Evolutionary conservation across 306 rosid genomes (phyloP).

Genomic region (Cajanus cajan): DNA sequence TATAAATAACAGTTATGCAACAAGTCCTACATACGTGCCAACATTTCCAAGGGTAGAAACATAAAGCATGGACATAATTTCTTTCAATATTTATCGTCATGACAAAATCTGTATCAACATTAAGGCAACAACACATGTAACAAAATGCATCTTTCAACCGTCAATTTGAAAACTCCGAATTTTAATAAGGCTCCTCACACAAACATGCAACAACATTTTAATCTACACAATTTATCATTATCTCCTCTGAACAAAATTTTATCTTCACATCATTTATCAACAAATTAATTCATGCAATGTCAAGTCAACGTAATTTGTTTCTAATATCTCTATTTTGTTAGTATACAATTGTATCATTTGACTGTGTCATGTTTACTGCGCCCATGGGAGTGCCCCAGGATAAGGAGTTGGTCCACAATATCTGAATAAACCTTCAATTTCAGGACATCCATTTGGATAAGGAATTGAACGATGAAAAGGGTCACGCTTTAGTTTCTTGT

Average conservation of each 20-base stretch:
- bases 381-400: conserved; percentile 78
- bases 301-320: neutral
- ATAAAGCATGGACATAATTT: neutral
- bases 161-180: neutral
- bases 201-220: conserved; percentile 13
- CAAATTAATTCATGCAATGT: neutral
- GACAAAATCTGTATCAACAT: neutral
- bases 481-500: conserved; percentile 75
- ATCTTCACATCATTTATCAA: conserved; percentile 2
- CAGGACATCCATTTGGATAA: conserved; percentile 90
- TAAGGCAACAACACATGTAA: neutral
- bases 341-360: conserved; percentile 15
- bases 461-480: conserved; percentile 93
- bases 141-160: neutral
- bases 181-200: neutral
- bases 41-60: neutral
- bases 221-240: conserved; percentile 10
- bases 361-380: neutral
- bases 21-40: neutral
- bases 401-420: conserved; percentile 75
- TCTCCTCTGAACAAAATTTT: conserved; percentile 19
- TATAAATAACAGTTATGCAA: neutral
- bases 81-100: neutral
- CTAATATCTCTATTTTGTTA: conserved; percentile 24
- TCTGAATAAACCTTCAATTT: conserved; percentile 81